Conservation (phyloP, 257 asterid genomes). For the Knoxia roxburghii region DNA sequence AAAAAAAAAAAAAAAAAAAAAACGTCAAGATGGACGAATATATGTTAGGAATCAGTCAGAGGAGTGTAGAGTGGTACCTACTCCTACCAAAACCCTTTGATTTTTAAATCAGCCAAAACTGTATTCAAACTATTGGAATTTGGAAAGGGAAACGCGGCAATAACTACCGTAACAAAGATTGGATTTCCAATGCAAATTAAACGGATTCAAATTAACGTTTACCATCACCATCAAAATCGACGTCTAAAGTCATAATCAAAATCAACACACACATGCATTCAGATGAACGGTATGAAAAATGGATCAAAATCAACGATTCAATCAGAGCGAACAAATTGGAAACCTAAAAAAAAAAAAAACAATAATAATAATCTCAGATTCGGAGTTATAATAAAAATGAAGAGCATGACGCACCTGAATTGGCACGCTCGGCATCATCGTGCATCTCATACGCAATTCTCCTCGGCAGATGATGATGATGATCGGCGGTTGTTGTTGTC, state of each 20-base stretch:
- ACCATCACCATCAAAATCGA: too few relatives aligned
- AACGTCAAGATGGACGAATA: too few relatives aligned
- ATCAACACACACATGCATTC: background rate
- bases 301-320: too few relatives aligned
- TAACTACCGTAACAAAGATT: background rate
- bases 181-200: background rate
- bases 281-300: too few relatives aligned
- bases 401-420: slow-evolving; percentile 10
- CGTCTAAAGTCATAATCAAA: background rate
- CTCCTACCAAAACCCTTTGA: too few relatives aligned
- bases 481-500: background rate
- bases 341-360: background rate
- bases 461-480: slow-evolving; percentile 2
- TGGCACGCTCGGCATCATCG: background rate
- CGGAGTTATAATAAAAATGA: background rate
- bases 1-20: too few relatives aligned
- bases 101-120: too few relatives aligned
- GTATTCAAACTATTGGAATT: too few relatives aligned
- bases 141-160: background rate
- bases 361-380: background rate
- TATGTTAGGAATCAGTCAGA: too few relatives aligned
- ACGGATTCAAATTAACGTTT: too few relatives aligned
- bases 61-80: too few relatives aligned
- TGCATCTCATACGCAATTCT: slow-evolving; percentile 12
- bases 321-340: too few relatives aligned